Percentiles rank a stretch among this genome's conserved stretches.
Evolutionary conservation across 257 asterid genomes (phyloP).

Genomic region (Solanum chaucha): DNA sequence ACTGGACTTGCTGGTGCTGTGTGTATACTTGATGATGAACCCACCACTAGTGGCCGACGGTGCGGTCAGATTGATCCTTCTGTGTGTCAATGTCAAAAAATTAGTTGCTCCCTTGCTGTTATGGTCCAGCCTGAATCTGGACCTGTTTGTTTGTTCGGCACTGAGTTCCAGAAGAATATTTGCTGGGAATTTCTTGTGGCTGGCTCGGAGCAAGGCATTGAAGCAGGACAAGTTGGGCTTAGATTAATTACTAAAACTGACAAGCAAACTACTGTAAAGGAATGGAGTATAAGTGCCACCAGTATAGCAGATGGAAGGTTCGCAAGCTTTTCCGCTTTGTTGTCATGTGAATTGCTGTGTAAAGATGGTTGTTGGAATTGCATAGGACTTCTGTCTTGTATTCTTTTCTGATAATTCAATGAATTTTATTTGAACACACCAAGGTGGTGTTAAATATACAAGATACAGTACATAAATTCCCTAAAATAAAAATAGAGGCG

Average conservation of each 20-base stretch:
- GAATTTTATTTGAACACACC: background rate
- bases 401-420: background rate
- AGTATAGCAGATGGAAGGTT: conserved; percentile 98
- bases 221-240: conserved; percentile 98
- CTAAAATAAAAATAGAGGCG: background rate
- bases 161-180: conserved; percentile 73
- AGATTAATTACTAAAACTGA: conserved; percentile 88
- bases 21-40: conserved; percentile 97
- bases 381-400: background rate
- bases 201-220: conserved; percentile 98
- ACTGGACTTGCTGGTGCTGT: conserved; percentile 90
- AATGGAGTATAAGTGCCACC: conserved; percentile 91
- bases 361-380: background rate
- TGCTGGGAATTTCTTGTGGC: conserved; percentile 99
- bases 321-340: background rate
- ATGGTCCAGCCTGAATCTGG: conserved; percentile 99
- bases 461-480: background rate
- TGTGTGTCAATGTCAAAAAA: conserved; percentile 70
- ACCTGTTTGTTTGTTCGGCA: conserved; percentile 90
- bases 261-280: conserved; percentile 79
- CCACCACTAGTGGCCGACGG: conserved; percentile 87
- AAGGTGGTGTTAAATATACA: background rate
- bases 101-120: conserved; percentile 73
- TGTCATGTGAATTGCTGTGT: background rate
- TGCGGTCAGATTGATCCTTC: conserved; percentile 82